Evolutionary conservation across 192 early-diverging fungal species (phyloP).

Genomic region (Jimgerdemannia lactiflua): DNA sequence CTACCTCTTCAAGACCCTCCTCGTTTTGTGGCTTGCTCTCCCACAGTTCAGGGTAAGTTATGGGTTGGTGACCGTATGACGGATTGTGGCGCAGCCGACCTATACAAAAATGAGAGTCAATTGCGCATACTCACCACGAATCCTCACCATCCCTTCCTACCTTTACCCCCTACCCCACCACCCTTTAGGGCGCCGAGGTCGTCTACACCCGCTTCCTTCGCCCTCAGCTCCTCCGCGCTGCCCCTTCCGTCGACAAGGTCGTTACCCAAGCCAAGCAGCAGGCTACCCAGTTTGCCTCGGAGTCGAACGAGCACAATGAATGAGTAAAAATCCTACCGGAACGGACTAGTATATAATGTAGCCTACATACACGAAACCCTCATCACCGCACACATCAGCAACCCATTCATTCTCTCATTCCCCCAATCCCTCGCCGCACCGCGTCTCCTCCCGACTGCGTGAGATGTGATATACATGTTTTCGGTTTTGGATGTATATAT

Average conservation of each 20-base stretch:
- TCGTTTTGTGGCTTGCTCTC: constrained; percentile 83
- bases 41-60: constrained; percentile 59
- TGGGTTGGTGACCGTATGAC: neutral
- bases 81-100: no score
- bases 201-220: constrained; percentile 74
- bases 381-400: neutral
- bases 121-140: no score
- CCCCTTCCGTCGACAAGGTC: neutral
- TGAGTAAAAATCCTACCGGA: neutral
- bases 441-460: neutral
- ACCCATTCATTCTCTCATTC: neutral
- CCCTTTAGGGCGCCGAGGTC: constrained; percentile 69
- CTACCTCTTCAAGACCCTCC: constrained; percentile 87
- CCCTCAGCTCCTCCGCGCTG: constrained; percentile 61
- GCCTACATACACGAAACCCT: neutral
- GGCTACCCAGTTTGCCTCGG: neutral
- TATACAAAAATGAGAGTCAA: no score
- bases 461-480: neutral
- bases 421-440: neutral
- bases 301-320: neutral
- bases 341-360: neutral
- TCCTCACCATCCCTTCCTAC: no score
- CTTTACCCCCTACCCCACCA: no score
- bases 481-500: neutral
- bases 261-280: neutral